Conservation (phyloP, 495 filamentous ascomycete genomes). For the Lepraria neglecta region DNA sequence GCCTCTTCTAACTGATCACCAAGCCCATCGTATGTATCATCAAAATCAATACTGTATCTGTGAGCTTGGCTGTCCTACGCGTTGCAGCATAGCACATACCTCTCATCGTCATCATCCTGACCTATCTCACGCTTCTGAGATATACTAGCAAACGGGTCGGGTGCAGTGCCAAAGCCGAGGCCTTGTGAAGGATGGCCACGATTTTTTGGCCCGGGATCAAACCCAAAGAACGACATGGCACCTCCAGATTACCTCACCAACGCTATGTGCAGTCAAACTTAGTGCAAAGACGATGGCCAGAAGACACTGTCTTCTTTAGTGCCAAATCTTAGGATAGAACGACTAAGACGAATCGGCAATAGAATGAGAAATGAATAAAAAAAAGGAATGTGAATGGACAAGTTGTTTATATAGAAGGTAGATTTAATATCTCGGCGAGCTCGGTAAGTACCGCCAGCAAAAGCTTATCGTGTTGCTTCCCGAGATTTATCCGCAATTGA, state of each 20-base stretch:
- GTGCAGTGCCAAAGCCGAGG: constrained; percentile 73
- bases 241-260: neutral
- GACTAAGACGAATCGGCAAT: neutral
- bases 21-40: constrained; percentile 96
- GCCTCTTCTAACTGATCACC: constrained; percentile 88
- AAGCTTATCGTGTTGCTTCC: too few relatives aligned
- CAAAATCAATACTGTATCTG: constrained; percentile 69
- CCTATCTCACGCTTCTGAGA: constrained; percentile 43
- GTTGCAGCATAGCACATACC: constrained; percentile 39
- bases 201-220: constrained; percentile 63
- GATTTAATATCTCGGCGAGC: neutral
- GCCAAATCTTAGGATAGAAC: neutral
- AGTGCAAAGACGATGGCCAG: neutral
- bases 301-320: neutral
- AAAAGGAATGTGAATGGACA: neutral
- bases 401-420: constrained; percentile 8
- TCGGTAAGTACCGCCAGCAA: too few relatives aligned
- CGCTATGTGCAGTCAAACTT: neutral
- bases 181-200: constrained; percentile 46
- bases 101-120: constrained; percentile 64
- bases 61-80: constrained; percentile 3
- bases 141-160: constrained; percentile 84
- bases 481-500: too few relatives aligned
- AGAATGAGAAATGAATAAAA: neutral
- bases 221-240: constrained; percentile 82